Base-by-base conservation (phyloP, 2,329 filamentous ascomycete genomes). In the Knufia petricola region DNA sequence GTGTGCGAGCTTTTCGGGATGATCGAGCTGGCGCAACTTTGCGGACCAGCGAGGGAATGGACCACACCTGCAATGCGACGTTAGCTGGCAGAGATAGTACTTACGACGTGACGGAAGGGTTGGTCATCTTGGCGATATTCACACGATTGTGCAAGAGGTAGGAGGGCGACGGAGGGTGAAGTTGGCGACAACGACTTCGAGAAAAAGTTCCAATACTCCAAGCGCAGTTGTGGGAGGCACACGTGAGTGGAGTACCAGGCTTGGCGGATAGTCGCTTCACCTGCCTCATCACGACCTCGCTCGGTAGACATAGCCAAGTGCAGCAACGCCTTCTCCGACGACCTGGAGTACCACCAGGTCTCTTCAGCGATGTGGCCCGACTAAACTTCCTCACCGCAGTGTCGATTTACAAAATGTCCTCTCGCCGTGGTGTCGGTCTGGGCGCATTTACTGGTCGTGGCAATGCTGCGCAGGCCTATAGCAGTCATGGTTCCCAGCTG, bases 381-480 rank as follows among this genome's bases (percentile, higher is more conserved):
- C n/a, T n/a, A n/a, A n/a, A n/a, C n/a, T n/a, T 40, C 34, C 7
- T 38, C 34, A 15, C 8, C 8, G 34, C 34, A 17, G 8, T 13
- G 32, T 17, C 32, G 7, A 7, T 17, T 32, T 9, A n/a, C 12
- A 55, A 30, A 19, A 74, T 74, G 71, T 66, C 70, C 20, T 60
- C 64, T 44, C 69, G 70, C 46, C 68, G 71, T 21, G 87, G 87
- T 55, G 87, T 95, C 52, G 90, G 90, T 61, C 81, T 96, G 50
- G 88, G 84, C 26, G 89, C 89, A 63, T 94, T 95, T 63, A 85
- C 88, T 66, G 85, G 88, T 57, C 85, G 82, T 53, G 85, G 82
- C 48, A 80, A 95, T 55, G 85, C 88, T 8, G 86, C 84, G 23
- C 85, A 89, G 46, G 89, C 92, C 61, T 96, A 90, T 71, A 88